Conservation (phyloP, 352 stramenopile genomes). For the Globisporangium spiculum region DNA sequence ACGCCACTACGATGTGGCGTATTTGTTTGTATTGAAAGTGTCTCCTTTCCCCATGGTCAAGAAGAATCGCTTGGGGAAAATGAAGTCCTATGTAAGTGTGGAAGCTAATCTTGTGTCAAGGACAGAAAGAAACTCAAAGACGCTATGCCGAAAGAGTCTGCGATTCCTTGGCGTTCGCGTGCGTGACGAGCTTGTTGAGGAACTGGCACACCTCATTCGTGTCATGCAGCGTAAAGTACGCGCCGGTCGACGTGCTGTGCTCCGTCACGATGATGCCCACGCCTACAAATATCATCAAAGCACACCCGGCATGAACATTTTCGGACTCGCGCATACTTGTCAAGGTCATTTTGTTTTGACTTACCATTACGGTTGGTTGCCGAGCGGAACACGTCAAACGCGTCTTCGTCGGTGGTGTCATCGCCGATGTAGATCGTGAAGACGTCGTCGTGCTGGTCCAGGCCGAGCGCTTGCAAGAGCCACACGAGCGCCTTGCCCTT, state of each 20-base stretch:
- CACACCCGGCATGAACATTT: background rate
- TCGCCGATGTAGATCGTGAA: constrained; percentile 93
- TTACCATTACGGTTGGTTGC: constrained; percentile 48
- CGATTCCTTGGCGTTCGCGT: constrained; percentile 12
- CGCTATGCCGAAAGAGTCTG: constrained; percentile 14
- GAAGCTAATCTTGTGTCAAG: background rate
- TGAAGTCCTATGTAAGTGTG: constrained; percentile 1
- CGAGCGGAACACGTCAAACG: constrained; percentile 68
- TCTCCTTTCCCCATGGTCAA: background rate
- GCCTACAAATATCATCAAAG: constrained; percentile 20
- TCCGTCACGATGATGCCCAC: constrained; percentile 86
- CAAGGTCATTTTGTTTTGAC: background rate
- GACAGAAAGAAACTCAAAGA: background rate
- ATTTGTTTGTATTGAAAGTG: background rate
- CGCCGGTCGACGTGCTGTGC: constrained; percentile 59
- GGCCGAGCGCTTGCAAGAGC: constrained; percentile 70
- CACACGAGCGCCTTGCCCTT: constrained; percentile 89
- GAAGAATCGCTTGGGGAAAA: background rate
- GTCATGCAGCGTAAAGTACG: constrained; percentile 76
- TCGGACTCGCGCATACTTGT: background rate
- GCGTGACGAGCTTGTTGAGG: constrained; percentile 61
- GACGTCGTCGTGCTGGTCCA: constrained; percentile 72
- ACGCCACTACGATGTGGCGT: background rate
- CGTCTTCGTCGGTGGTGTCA: constrained; percentile 89
- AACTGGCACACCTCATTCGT: constrained; percentile 74